A percentile compares a stretch with the other conserved stretches of the same genome.
phyloP scores from a whole-genome alignment of 2,329 filamentous ascomycete genomes.

The Pleoardoris graminearum region DNA sequence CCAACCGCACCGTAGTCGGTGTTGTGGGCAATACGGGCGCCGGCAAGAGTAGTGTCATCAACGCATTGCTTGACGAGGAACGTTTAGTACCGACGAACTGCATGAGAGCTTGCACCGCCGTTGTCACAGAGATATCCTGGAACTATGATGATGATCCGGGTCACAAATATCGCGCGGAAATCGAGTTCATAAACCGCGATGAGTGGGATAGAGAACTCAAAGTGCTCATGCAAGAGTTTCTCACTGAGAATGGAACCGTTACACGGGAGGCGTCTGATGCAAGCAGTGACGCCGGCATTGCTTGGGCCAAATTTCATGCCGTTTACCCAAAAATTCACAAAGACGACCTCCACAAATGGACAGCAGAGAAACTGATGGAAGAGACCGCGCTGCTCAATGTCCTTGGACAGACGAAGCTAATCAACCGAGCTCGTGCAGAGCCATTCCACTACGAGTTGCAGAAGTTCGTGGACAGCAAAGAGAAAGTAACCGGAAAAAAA shows the following conservation, averaged over 20 bases:
- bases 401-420: slow-evolving; percentile 52
- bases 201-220: slow-evolving; percentile 60
- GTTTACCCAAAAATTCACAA: slow-evolving; percentile 52
- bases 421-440: slow-evolving; percentile 45
- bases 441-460: slow-evolving; percentile 54
- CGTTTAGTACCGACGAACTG: slow-evolving; percentile 60
- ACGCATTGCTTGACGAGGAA: slow-evolving; percentile 65
- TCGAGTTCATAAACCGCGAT: slow-evolving; percentile 59
- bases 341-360: slow-evolving; percentile 44
- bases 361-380: slow-evolving; percentile 49
- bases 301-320: slow-evolving; percentile 56
- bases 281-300: slow-evolving; percentile 54
- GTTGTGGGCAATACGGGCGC: slow-evolving; percentile 65
- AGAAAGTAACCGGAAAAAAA: slow-evolving; percentile 47
- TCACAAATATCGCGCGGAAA: slow-evolving; percentile 56
- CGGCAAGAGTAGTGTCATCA: slow-evolving; percentile 66
- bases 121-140: slow-evolving; percentile 63
- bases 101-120: slow-evolving; percentile 65
- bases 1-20: slow-evolving; percentile 56
- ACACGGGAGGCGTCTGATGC: slow-evolving; percentile 44
- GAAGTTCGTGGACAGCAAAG: slow-evolving; percentile 60
- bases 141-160: slow-evolving; percentile 51
- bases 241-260: slow-evolving; percentile 47
- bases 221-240: slow-evolving; percentile 54
- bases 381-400: slow-evolving; percentile 46